Evolutionary conservation across 192 early-diverging fungal species (phyloP).

Genomic region (Backusella westeae): DNA sequence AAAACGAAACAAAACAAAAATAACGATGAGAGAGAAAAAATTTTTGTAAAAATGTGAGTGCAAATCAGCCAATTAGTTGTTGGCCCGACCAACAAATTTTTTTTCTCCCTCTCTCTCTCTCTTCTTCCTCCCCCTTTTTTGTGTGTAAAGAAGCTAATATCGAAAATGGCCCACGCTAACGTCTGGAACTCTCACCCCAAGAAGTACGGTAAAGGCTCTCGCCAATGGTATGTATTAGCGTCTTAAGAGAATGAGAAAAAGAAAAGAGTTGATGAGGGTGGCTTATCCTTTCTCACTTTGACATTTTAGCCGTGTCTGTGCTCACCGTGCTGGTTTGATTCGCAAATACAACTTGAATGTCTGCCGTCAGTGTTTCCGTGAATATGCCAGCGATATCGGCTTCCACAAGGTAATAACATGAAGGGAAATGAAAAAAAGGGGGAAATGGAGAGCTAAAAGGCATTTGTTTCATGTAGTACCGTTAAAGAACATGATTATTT

Average conservation of each 20-base stretch:
- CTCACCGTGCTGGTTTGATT: constrained; percentile 99
- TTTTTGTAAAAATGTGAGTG: background rate
- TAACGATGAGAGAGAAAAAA: background rate
- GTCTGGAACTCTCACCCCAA: constrained; percentile 99
- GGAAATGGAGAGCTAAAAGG: background rate
- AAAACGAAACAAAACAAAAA: background rate
- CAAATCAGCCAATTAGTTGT: background rate
- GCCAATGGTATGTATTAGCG: constrained; percentile 74
- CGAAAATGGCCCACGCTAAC: constrained; percentile 92
- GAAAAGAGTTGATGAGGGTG: background rate
- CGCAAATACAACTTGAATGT: constrained; percentile 99
- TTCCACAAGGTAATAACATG: constrained; percentile 86
- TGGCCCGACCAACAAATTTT: background rate
- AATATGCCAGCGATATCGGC: constrained; percentile 96
- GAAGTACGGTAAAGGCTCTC: constrained; percentile 98
- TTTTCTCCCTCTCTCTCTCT: constrained; percentile 11
- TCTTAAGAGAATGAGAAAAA: background rate
- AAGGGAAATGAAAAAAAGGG: background rate
- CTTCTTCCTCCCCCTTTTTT: background rate
- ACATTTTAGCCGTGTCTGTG: constrained; percentile 83
- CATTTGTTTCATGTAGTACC: background rate
- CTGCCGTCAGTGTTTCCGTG: constrained; percentile 99
- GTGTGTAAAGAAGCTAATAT: constrained; percentile 1
- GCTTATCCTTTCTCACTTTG: background rate
- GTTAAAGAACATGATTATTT: background rate